Conservation (phyloP, 2,329 filamentous ascomycete genomes). For the Penicillium sp. region DNA sequence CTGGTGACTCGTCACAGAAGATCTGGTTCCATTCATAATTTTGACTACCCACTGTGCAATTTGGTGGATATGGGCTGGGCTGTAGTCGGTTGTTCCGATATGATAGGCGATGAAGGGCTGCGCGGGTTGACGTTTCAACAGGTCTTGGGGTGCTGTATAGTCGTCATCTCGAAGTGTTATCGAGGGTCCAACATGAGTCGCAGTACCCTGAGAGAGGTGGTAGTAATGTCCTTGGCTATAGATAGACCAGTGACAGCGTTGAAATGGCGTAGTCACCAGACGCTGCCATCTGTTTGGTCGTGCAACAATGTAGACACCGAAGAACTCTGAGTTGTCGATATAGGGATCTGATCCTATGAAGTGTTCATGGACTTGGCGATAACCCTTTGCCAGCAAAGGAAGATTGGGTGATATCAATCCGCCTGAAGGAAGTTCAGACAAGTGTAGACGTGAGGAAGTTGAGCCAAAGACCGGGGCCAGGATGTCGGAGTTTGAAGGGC, state of each 20-base stretch:
- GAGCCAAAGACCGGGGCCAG: not conserved
- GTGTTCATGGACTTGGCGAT: not conserved
- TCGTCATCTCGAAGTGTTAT: not conserved
- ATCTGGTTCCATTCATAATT: not conserved
- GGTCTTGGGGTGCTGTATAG: not conserved
- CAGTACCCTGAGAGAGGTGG: not conserved
- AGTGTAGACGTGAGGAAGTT: not conserved
- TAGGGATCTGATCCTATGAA: not conserved
- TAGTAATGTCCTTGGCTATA: not conserved
- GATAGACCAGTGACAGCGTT: not conserved
- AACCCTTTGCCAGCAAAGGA: not conserved
- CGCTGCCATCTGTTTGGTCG: not conserved
- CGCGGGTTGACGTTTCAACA: not conserved
- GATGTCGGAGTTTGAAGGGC: not conserved
- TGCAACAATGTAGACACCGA: not conserved
- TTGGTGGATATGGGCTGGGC: not conserved
- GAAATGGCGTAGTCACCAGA: not conserved
- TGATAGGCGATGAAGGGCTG: not conserved
- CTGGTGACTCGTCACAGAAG: not conserved
- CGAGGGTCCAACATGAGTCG: not conserved
- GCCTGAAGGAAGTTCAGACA: not conserved
- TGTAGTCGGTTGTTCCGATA: not conserved
- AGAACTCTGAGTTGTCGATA: not conserved
- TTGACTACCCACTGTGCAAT: not conserved
- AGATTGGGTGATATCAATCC: not conserved